Percentiles rank a stretch among this genome's conserved stretches.
Conservation (phyloP, 1,139 yeast species). For the Pichia sp. region DNA sequence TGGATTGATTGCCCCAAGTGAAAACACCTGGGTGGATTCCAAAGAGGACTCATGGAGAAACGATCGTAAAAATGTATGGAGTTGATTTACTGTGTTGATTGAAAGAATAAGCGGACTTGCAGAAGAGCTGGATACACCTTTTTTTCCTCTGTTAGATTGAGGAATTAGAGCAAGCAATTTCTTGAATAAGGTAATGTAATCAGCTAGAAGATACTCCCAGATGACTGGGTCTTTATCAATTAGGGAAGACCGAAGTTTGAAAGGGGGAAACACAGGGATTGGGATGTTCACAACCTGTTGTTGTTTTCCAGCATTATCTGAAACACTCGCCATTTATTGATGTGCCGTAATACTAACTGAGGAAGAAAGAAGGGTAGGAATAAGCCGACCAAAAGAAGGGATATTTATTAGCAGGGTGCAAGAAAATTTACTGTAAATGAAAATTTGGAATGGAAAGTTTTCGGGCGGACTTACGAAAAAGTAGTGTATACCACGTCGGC, state of each 20-base stretch:
- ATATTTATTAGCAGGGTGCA: neutral
- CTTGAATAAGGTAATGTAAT: conserved; percentile 51
- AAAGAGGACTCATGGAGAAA: conserved; percentile 58
- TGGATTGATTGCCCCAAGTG: conserved; percentile 67
- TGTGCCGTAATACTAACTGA: neutral
- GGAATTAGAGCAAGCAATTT: conserved; percentile 35
- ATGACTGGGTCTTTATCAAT: conserved; percentile 80
- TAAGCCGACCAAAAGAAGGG: neutral
- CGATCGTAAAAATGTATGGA: conserved; percentile 51
- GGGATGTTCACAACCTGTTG: conserved; percentile 38
- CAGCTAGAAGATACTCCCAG: conserved; percentile 68
- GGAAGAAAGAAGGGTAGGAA: neutral
- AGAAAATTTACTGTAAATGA: neutral
- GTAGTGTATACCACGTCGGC: neutral
- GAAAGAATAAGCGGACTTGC: conserved; percentile 34
- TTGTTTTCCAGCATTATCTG: neutral
- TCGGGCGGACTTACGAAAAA: neutral
- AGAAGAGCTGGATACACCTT: neutral
- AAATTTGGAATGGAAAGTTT: neutral
- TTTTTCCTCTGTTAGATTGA: conserved; percentile 11
- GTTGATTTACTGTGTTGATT: conserved; percentile 54
- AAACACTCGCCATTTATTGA: neutral
- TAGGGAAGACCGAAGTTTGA: conserved; percentile 63
- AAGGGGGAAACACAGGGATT: conserved; percentile 70
- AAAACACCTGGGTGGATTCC: conserved; percentile 56